Percentiles rank a stretch among this genome's conserved stretches.
Evolutionary conservation across 177 flowering plant genomes (phyloP).

Genomic region (Vitis hybrid): DNA sequence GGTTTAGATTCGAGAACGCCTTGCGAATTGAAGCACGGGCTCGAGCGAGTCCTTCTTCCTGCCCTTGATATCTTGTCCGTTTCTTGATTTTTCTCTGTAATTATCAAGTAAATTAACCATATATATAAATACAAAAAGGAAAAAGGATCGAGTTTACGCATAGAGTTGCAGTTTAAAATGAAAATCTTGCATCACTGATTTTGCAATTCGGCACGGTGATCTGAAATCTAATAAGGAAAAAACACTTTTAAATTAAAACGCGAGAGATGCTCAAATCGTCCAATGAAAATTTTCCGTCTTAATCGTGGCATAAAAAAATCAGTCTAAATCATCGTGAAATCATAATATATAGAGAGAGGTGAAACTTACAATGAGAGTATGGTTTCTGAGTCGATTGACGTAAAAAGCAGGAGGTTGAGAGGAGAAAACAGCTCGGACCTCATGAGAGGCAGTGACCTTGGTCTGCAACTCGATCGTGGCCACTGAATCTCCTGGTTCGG

Average conservation of each 20-base stretch:
- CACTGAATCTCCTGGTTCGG: background rate
- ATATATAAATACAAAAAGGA: background rate
- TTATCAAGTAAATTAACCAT: background rate
- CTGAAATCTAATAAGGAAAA: too few species aligned
- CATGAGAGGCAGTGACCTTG: slow-evolving; percentile 8
- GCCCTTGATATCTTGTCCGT: slow-evolving; percentile 16
- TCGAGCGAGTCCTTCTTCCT: slow-evolving; percentile 53
- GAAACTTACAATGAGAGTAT: slow-evolving; percentile 16
- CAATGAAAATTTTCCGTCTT: background rate
- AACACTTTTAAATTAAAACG: too few species aligned
- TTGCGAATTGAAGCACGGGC: slow-evolving; percentile 54
- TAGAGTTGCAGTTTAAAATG: too few species aligned
- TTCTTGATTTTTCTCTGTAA: slow-evolving; percentile 24
- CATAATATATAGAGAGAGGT: background rate
- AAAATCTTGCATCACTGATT: background rate
- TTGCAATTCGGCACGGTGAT: too few species aligned
- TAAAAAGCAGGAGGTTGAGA: background rate
- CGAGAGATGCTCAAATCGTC: background rate
- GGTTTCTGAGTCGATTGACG: slow-evolving; percentile 6
- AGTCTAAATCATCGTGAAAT: too few species aligned
- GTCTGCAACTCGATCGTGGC: slow-evolving; percentile 17
- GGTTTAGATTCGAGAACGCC: slow-evolving; percentile 26
- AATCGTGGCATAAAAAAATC: background rate
- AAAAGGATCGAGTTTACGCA: too few species aligned
- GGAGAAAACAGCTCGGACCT: slow-evolving; percentile 13